Conservation (phyloP, 2,329 filamentous ascomycete species). For the Tolypocladium amazonense region DNA sequence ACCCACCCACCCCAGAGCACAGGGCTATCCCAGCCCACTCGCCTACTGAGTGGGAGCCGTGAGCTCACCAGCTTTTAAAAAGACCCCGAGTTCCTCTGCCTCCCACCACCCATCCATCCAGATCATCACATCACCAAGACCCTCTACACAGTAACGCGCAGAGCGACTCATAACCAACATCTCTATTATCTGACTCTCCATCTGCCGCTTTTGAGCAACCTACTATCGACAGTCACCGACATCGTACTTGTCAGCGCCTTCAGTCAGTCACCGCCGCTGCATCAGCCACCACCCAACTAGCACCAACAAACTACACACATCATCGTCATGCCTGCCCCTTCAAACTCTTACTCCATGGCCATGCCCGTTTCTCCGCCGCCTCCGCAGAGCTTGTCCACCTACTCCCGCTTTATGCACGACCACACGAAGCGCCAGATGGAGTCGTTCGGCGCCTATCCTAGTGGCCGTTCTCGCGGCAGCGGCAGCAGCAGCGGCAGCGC, state of each 20-base stretch:
- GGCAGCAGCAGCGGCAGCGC: conserved; percentile 7
- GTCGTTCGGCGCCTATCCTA: conserved; percentile 24
- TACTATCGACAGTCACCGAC: neutral
- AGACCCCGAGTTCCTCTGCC: conserved; percentile 9
- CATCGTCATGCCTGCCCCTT: conserved; percentile 24
- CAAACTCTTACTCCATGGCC: conserved; percentile 27
- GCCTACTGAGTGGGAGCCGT: neutral
- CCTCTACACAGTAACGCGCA: neutral
- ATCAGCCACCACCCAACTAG: conserved; percentile 1
- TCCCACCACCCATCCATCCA: neutral
- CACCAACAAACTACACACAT: neutral
- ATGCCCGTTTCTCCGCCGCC: conserved; percentile 27
- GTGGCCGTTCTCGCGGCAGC: conserved; percentile 6
- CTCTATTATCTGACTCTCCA: neutral
- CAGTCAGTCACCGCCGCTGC: neutral
- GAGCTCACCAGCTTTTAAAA: conserved; percentile 7
- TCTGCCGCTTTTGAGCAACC: neutral
- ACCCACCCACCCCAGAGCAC: neutral
- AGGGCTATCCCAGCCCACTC: neutral
- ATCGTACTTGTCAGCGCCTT: neutral
- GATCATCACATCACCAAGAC: neutral
- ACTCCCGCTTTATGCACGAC: conserved; percentile 51
- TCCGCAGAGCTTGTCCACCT: conserved; percentile 40
- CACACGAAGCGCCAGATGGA: conserved; percentile 60
- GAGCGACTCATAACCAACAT: neutral